Conservation (phyloP, 208 protist genomes). For the Leishmania braziliensis region DNA sequence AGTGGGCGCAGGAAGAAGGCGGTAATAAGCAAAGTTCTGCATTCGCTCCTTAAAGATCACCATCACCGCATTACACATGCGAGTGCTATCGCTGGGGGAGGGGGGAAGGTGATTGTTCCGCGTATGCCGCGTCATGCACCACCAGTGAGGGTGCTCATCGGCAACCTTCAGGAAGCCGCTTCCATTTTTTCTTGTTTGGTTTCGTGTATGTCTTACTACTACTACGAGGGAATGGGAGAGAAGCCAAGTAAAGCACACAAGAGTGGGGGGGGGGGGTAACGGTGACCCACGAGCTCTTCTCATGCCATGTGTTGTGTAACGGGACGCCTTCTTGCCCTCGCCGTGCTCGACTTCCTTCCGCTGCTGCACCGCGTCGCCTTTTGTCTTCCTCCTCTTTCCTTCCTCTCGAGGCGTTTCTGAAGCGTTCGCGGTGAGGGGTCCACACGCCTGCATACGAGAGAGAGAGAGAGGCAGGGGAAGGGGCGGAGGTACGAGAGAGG, state of each 20-base stretch:
- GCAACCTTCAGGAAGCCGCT: not conserved
- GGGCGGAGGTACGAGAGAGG: not conserved
- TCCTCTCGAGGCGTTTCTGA: not conserved
- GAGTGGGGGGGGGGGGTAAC: not conserved
- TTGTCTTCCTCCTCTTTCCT: not conserved
- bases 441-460: not conserved
- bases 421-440: not conserved
- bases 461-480: not conserved
- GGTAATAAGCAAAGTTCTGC: not conserved
- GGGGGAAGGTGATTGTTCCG: not conserved
- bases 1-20: not conserved
- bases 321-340: not conserved
- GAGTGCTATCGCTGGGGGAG: not conserved
- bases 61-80: not conserved
- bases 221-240: not conserved
- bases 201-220: constrained; percentile 7
- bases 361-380: not conserved
- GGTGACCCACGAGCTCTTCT: not conserved
- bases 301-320: not conserved
- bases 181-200: not conserved
- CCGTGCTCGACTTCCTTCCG: not conserved
- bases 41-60: not conserved
- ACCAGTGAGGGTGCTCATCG: not conserved
- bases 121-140: not conserved
- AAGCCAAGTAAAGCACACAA: too few species aligned